Conservation (phyloP, 352 stramenopile genomes). For the Phytophthora cryptogea region DNA sequence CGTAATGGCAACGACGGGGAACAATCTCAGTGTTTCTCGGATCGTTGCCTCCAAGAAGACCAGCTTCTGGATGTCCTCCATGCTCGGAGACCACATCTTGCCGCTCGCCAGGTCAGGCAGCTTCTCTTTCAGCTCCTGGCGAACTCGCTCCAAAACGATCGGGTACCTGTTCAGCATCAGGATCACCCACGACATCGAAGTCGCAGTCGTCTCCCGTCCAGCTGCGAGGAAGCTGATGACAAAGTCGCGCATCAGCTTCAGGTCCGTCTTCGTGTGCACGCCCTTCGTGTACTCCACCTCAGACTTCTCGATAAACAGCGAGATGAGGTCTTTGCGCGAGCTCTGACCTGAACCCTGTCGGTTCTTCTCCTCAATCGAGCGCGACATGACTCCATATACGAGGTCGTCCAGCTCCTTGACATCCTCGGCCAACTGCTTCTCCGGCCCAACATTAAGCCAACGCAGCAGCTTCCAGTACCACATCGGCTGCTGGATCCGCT, state of each 20-base stretch:
- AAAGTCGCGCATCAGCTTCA: conserved; percentile 80
- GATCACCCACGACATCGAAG: conserved; percentile 71
- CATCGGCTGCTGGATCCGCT: conserved; percentile 43
- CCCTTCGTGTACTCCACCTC: conserved; percentile 33
- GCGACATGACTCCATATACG: conserved; percentile 39
- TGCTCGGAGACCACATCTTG: conserved; percentile 16
- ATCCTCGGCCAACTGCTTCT: conserved; percentile 42
- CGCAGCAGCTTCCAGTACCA: conserved; percentile 49
- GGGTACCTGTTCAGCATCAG: conserved; percentile 71
- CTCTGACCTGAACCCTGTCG: conserved; percentile 1
- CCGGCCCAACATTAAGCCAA: conserved; percentile 42
- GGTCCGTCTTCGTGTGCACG: conserved; percentile 30
- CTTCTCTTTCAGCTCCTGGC: conserved; percentile 41
- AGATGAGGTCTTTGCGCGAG: conserved; percentile 45
- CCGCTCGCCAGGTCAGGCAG: conserved; percentile 47
- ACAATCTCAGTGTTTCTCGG: conserved; percentile 60
- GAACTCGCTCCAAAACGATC: conserved; percentile 44
- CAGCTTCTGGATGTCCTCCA: conserved; percentile 48
- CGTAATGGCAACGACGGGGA: conserved; percentile 63
- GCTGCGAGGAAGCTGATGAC: conserved; percentile 75
- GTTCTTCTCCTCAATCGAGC: conserved; percentile 40
- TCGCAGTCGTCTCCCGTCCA: conserved; percentile 76
- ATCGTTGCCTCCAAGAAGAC: conserved; percentile 57
- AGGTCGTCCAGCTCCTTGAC: conserved; percentile 36
- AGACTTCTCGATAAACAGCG: conserved; percentile 54